phyloP scores from a whole-genome alignment of 352 stramenopile species.

The Phytophthora macrochlamydospora region DNA sequence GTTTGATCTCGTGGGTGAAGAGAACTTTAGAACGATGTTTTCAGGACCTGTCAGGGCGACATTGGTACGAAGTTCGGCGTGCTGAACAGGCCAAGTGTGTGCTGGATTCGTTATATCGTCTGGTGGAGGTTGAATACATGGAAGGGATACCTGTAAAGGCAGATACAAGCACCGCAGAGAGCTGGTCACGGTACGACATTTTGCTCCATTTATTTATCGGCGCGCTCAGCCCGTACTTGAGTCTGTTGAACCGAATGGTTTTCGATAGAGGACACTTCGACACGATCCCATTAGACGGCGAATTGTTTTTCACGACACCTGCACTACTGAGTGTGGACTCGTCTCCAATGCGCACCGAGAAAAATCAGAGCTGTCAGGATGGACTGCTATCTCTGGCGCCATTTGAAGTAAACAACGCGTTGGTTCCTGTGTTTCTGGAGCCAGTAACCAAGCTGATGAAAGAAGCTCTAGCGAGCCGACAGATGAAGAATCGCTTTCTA shows the following conservation, averaged over 20 bases:
- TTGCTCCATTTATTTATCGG: constrained; percentile 52
- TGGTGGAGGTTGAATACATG: constrained; percentile 49
- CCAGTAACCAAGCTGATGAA: constrained; percentile 40
- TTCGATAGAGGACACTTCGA: constrained; percentile 55
- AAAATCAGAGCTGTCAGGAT: constrained; percentile 46
- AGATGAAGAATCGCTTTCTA: constrained; percentile 68
- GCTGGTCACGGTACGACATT: constrained; percentile 49
- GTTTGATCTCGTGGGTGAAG: constrained; percentile 51
- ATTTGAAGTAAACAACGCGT: constrained; percentile 38
- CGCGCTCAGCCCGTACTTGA: constrained; percentile 54
- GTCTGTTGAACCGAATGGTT: constrained; percentile 50
- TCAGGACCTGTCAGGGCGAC: constrained; percentile 17
- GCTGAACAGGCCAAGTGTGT: constrained; percentile 48
- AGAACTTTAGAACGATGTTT: constrained; percentile 39
- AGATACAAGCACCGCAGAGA: not conserved
- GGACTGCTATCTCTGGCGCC: constrained; percentile 45
- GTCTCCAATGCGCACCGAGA: constrained; percentile 23
- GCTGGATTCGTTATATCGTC: constrained; percentile 47
- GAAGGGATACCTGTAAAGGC: constrained; percentile 25
- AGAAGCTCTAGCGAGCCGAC: constrained; percentile 60
- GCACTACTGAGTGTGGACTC: constrained; percentile 8
- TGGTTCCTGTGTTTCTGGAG: constrained; percentile 57
- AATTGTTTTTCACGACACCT: constrained; percentile 58
- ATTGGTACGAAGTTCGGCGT: constrained; percentile 32
- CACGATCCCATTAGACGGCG: constrained; percentile 42